Evolutionary conservation across 2,329 filamentous ascomycete genomes (phyloP), one percentile per base, ranked within the genome.

Genomic region (Cladosporium sp.): DNA sequence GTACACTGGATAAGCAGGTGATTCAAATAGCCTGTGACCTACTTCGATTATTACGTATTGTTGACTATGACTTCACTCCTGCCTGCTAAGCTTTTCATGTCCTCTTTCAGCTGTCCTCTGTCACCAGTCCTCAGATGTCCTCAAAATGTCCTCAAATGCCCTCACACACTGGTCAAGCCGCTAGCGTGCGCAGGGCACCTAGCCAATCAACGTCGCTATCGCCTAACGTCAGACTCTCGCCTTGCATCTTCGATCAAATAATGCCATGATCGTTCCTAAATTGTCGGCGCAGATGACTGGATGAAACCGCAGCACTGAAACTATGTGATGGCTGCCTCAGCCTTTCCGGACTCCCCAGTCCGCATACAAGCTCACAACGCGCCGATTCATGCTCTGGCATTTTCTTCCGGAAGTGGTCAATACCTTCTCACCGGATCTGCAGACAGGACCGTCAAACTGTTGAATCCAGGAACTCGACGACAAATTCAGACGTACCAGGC

Each of bases 401-500:
- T 79, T 72, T 78, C 75, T 57, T 72, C 77, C 49, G 77, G 76
- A 54, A 62, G 68, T n/a, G 74, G 76, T 25, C 74, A 79, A 67
- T 81, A 81, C 65, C 66, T 97, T 70, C 83, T 97, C 59, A 91
- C 91, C 35, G 92, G 93, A 68, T 91, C 88, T 34, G 83, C 90
- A 52, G 93, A 97, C 79, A 89, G 91, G 61, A 82, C 84, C 15
- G 86, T 97, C 71, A 87, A 92, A 57, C 86, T 97, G 39, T 95
- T 91, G 78, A 96, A 96, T 73, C 88, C 89, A 1, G 67, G 72
- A 19, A 70, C 70, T 10, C 58, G 64, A 9, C 65, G 64, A 1
- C 85, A 94, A 3, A 90, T 99, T 69, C 92, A 97, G 74, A 89
- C 85, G 35, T 99, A 96, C 76, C 78, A 86, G 35, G 90, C 89